These are phyloP conservation scores for Choiromyces venosus DNA, from an alignment of 495 filamentous ascomycete species.

Conservation along the genomic window DNA sequence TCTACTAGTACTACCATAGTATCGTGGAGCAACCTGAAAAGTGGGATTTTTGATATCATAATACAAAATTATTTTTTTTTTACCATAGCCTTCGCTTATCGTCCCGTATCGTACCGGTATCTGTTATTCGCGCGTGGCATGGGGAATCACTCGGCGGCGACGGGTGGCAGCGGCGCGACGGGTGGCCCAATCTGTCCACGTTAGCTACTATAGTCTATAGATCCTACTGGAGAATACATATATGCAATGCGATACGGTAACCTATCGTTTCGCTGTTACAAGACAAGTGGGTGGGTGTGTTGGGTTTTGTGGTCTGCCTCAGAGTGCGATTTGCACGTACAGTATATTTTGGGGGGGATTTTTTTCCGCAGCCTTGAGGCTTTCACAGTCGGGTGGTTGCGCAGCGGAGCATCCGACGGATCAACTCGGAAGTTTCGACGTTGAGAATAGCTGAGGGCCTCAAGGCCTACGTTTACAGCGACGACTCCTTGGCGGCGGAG, in stretches of 20 bases:
- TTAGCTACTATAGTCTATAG: background rate
- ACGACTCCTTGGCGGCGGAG: background rate
- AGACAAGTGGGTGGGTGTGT: too few relatives aligned
- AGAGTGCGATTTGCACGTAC: background rate
- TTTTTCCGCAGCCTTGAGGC: background rate
- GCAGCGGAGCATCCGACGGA: background rate
- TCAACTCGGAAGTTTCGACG: too few relatives aligned
- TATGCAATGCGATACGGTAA: too few relatives aligned
- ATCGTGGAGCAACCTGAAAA: background rate
- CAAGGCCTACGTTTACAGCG: background rate
- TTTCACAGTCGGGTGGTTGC: background rate
- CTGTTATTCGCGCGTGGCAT: background rate
- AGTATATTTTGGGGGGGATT: too few relatives aligned
- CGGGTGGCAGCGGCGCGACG: too few relatives aligned
- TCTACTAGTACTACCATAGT: too few relatives aligned
- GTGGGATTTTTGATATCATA: too few relatives aligned
- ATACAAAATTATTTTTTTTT: background rate
- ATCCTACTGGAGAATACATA: background rate
- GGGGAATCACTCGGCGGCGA: background rate
- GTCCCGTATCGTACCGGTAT: too few relatives aligned
- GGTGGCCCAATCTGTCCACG: background rate
- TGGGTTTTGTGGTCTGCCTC: background rate
- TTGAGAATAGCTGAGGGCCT: background rate
- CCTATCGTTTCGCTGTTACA: background rate
- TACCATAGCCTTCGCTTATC: background rate